These are phyloP conservation scores for Penicillium paxilli DNA, from an alignment of 495 filamentous ascomycete genomes.

Conservation along the genomic window DNA sequence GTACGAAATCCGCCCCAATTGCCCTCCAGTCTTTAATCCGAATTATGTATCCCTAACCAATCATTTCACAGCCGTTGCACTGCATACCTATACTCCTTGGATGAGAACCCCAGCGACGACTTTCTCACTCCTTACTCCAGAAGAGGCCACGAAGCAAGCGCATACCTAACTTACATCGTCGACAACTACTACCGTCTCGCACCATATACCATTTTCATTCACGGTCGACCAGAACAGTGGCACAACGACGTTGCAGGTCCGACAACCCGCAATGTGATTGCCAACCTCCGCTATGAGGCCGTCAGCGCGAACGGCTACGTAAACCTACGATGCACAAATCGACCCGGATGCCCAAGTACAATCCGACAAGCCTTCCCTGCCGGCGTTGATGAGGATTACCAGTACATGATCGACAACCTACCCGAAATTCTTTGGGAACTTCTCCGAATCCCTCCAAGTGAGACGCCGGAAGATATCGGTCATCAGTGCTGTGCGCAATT, in stretches of 20 bases:
- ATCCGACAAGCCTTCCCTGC: constrained; percentile 4
- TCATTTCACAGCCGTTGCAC: constrained; percentile 12
- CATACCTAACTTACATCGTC: constrained; percentile 20
- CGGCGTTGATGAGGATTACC: constrained; percentile 8
- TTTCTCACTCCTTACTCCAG: constrained; percentile 10
- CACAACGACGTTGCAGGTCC: constrained; percentile 24
- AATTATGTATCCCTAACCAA: neutral
- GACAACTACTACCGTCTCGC: constrained; percentile 17
- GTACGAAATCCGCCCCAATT: no score
- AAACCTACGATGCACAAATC: constrained; percentile 16
- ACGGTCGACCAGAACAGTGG: constrained; percentile 20
- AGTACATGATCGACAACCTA: constrained; percentile 17
- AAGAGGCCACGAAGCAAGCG: constrained; percentile 22
- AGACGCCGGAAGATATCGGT: constrained; percentile 23
- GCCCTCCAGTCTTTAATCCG: neutral
- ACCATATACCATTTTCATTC: constrained; percentile 21
- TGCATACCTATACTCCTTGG: constrained; percentile 19
- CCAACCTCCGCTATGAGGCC: constrained; percentile 14
- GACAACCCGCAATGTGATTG: constrained; percentile 10
- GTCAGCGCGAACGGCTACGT: constrained; percentile 16
- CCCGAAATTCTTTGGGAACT: constrained; percentile 13
- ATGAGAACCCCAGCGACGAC: constrained; percentile 10
- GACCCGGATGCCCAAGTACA: constrained; percentile 15
- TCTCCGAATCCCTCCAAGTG: constrained; percentile 5
- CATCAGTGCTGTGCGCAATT: constrained; percentile 41